A percentile compares a stretch with the other conserved stretches of the same genome.
These are phyloP conservation scores for Diaporthe aspalathi DNA, from an alignment of 2,329 filamentous ascomycete species.

Conservation along the genomic window DNA sequence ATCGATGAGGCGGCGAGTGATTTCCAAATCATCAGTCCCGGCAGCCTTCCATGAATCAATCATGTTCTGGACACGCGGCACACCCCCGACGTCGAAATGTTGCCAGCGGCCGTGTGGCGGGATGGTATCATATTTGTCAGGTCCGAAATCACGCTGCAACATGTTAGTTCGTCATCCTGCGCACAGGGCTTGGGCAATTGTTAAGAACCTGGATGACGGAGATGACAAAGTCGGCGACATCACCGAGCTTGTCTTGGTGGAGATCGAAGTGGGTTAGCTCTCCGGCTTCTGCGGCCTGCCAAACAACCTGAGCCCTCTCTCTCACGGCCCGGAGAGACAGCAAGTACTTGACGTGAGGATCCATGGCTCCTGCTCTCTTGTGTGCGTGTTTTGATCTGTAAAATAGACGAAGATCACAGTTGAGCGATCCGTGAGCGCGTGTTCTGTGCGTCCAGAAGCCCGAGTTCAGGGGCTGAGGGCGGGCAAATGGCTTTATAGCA, in stretches of 20 bases:
- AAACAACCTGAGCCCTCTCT: slow-evolving; percentile 49
- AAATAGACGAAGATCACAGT: background rate
- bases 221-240: slow-evolving; percentile 55
- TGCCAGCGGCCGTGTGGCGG: slow-evolving; percentile 71
- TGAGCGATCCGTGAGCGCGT: no score
- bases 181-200: background rate
- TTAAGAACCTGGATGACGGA: slow-evolving; percentile 55
- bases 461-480: background rate
- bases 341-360: slow-evolving; percentile 47
- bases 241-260: slow-evolving; percentile 44
- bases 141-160: slow-evolving; percentile 61
- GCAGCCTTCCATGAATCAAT: slow-evolving; percentile 58
- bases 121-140: slow-evolving; percentile 58
- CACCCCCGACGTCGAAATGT: slow-evolving; percentile 69
- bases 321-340: slow-evolving; percentile 52
- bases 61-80: slow-evolving; percentile 60
- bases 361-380: slow-evolving; percentile 2
- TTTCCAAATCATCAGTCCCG: slow-evolving; percentile 56
- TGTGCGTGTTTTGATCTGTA: background rate
- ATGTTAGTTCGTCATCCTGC: background rate
- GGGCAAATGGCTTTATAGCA: slow-evolving; percentile 10
- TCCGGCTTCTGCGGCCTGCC: slow-evolving; percentile 51
- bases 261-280: slow-evolving; percentile 57
- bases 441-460: slow-evolving; percentile 1
- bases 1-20: slow-evolving; percentile 66